Evolutionary conservation across 2,329 filamentous ascomycete species (phyloP).

Genomic region (Domatiomyces catenatus): DNA sequence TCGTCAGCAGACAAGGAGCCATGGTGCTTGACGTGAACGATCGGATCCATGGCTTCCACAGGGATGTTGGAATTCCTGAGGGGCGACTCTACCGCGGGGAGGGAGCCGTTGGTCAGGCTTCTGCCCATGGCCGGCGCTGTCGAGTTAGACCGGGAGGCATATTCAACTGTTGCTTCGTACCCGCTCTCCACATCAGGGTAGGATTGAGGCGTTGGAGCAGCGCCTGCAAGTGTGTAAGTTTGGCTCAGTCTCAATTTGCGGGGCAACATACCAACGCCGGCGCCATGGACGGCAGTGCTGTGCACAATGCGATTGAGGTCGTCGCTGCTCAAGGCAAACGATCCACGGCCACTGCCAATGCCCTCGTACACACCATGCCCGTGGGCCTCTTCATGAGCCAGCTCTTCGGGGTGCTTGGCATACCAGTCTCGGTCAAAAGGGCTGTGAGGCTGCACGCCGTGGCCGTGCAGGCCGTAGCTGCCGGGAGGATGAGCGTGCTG

Average conservation of each 20-base stretch:
- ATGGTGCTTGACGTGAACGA: constrained; percentile 15
- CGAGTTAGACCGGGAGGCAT: constrained; percentile 57
- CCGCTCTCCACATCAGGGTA: constrained; percentile 85
- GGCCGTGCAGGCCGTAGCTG: constrained; percentile 85
- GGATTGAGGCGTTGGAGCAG: constrained; percentile 45
- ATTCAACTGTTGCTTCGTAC: constrained; percentile 75
- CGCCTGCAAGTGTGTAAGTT: constrained; percentile 38
- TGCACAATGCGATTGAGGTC: constrained; percentile 82
- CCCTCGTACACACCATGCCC: constrained; percentile 45
- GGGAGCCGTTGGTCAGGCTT: constrained; percentile 30
- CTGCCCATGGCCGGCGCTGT: constrained; percentile 31
- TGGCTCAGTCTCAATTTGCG: not conserved
- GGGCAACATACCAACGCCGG: constrained; percentile 36
- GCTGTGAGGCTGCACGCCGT: constrained; percentile 59
- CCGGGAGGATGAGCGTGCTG: constrained; percentile 64
- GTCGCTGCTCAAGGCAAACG: constrained; percentile 76
- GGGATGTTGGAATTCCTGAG: constrained; percentile 36
- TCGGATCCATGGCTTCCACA: constrained; percentile 20
- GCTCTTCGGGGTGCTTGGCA: constrained; percentile 71
- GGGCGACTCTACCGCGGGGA: constrained; percentile 35
- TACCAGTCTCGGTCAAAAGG: constrained; percentile 87
- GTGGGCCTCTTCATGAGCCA: constrained; percentile 51
- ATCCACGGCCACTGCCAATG: constrained; percentile 44
- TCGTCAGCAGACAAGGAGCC: constrained; percentile 11
- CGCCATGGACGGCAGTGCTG: constrained; percentile 41